A percentile compares a stretch with the other conserved stretches of the same genome.
phyloP scores from a whole-genome alignment of 257 asterid genomes.

The Ehretia macrophylla region DNA sequence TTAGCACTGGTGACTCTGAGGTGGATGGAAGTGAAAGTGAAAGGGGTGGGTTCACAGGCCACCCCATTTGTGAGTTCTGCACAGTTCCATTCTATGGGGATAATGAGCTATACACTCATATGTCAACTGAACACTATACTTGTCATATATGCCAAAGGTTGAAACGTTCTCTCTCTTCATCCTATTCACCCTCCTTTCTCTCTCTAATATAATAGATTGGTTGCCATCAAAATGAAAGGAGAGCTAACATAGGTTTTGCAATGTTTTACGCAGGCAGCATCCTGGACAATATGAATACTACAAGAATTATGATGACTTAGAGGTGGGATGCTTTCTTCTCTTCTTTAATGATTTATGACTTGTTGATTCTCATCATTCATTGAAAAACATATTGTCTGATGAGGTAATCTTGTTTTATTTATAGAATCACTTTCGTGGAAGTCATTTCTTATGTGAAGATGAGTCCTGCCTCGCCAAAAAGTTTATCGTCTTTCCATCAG shows the following conservation, averaged over 20 bases:
- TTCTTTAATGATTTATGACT: neutral
- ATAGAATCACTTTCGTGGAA: slow-evolving; percentile 81
- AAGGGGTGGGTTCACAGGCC: slow-evolving; percentile 95
- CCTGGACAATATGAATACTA: slow-evolving; percentile 94
- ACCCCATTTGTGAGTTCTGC: slow-evolving; percentile 90
- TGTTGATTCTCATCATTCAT: slow-evolving; percentile 3
- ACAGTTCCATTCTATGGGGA: slow-evolving; percentile 88
- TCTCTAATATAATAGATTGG: neutral
- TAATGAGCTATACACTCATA: slow-evolving; percentile 80
- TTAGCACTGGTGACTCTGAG: slow-evolving; percentile 78
- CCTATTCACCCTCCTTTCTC: neutral
- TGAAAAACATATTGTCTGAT: neutral
- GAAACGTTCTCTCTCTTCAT: neutral
- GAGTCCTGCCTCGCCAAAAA: slow-evolving; percentile 84
- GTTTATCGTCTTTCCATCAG: slow-evolving; percentile 75
- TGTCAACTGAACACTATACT: slow-evolving; percentile 94
- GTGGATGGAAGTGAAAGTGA: slow-evolving; percentile 99
- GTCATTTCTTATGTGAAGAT: slow-evolving; percentile 89
- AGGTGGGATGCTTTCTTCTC: slow-evolving; percentile 40
- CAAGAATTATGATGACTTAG: slow-evolving; percentile 86
- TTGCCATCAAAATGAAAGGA: neutral
- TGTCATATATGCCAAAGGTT: slow-evolving; percentile 97
- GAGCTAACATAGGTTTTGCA: neutral
- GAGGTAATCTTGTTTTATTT: slow-evolving; percentile 12
- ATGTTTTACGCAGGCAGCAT: slow-evolving; percentile 58